Conservation (phyloP, 257 asterid genomes). For the Solanum pennellii region DNA sequence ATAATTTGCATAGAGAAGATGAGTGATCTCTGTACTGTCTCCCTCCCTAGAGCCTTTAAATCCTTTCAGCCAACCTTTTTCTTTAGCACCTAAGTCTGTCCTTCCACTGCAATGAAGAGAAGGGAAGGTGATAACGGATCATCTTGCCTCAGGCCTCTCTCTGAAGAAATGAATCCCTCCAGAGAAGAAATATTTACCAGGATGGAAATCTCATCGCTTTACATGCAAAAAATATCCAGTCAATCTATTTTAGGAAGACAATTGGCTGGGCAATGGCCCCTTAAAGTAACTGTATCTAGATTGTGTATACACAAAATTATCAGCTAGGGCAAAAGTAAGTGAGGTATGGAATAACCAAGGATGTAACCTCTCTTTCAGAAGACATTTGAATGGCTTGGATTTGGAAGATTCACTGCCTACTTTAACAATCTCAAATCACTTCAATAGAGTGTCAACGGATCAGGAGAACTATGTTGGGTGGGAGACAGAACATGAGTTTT, state of each 20-base stretch:
- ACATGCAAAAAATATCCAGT: background rate
- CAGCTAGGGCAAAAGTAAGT: background rate
- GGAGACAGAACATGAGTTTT: background rate
- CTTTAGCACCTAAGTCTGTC: background rate
- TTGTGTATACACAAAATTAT: background rate
- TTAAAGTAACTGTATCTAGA: background rate
- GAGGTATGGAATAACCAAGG: background rate
- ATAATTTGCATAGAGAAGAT: background rate
- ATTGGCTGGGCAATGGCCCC: background rate
- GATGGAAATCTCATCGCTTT: background rate
- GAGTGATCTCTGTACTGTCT: background rate
- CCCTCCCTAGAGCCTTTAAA: background rate
- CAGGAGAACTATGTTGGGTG: background rate
- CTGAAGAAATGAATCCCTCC: background rate
- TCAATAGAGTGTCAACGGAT: background rate
- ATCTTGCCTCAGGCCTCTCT: background rate
- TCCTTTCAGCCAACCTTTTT: background rate
- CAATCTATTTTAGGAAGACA: background rate
- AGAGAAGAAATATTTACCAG: background rate
- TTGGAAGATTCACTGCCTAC: background rate
- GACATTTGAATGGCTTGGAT: background rate
- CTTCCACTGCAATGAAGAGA: background rate
- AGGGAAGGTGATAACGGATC: background rate
- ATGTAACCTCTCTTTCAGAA: background rate
- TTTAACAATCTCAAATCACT: background rate